Evolutionary conservation across 1,284 basidiomycete species (phyloP).

Genomic region (Ustilago tritici): DNA sequence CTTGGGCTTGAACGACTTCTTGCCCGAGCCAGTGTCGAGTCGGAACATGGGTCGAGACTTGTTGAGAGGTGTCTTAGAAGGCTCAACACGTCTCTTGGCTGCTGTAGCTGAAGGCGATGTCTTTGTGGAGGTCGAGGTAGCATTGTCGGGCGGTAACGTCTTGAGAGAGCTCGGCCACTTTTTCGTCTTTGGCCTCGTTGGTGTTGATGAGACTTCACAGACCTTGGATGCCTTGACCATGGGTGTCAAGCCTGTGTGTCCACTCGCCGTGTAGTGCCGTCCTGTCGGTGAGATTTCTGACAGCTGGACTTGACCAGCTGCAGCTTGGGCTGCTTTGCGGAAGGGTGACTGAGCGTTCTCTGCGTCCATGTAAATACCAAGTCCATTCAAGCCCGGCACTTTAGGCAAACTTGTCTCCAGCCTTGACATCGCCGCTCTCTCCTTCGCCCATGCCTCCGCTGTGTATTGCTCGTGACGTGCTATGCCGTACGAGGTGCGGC

Average conservation of each 20-base stretch:
- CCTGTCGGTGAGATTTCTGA: conserved; percentile 4
- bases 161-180: conserved; percentile 19
- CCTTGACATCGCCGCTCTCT: conserved; percentile 22
- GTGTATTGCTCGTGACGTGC: neutral
- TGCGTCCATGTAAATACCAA: conserved; percentile 38
- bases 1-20: conserved; percentile 37
- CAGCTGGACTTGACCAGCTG: neutral
- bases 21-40: conserved; percentile 43
- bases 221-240: conserved; percentile 44
- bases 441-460: conserved; percentile 5
- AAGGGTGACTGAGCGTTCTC: conserved; percentile 30
- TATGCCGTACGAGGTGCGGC: neutral
- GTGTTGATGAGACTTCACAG: conserved; percentile 18
- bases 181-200: conserved; percentile 28
- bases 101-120: conserved; percentile 15
- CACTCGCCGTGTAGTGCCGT: neutral
- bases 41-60: conserved; percentile 51
- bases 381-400: conserved; percentile 27
- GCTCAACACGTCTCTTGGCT: conserved; percentile 20
- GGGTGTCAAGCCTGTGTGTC: conserved; percentile 44
- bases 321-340: conserved; percentile 7
- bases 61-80: conserved; percentile 31
- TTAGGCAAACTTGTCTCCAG: conserved; percentile 25
- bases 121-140: neutral
- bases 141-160: neutral